These are phyloP conservation scores for Nakaseomyces nivariensis DNA, from an alignment of 1,139 yeast genomes.

Conservation along the genomic window DNA sequence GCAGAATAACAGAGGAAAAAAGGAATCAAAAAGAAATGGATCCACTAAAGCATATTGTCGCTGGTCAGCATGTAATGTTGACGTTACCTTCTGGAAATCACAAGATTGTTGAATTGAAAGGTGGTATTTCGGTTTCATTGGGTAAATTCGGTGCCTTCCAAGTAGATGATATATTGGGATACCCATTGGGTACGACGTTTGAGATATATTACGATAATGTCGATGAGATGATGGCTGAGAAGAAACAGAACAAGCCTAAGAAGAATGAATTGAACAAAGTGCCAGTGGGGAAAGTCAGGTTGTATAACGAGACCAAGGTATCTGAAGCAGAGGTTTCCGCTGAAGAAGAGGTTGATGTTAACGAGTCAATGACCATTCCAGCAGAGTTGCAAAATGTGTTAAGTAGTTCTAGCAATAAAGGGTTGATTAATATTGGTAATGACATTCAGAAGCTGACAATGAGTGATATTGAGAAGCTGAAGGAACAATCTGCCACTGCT, in stretches of 20 bases:
- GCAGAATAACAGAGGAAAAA: not conserved
- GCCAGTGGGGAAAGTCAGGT: slow-evolving; percentile 24
- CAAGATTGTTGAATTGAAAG: slow-evolving; percentile 56
- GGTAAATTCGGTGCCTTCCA: slow-evolving; percentile 89
- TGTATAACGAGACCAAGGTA: not conserved
- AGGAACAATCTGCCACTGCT: slow-evolving; percentile 62
- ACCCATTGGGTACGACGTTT: slow-evolving; percentile 80
- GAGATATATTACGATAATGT: slow-evolving; percentile 54
- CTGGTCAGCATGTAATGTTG: slow-evolving; percentile 42
- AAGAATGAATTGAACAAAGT: slow-evolving; percentile 14
- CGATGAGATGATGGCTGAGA: slow-evolving; percentile 12
- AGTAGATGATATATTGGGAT: slow-evolving; percentile 67
- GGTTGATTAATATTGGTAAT: slow-evolving; percentile 63
- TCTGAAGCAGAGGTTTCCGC: not conserved
- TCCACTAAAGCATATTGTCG: slow-evolving; percentile 27
- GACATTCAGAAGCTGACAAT: slow-evolving; percentile 63
- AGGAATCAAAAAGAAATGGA: slow-evolving; percentile 13
- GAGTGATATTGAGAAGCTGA: slow-evolving; percentile 73
- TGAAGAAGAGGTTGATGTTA: slow-evolving; percentile 6
- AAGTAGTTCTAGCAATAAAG: slow-evolving; percentile 54
- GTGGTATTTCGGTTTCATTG: slow-evolving; percentile 51
- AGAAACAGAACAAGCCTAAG: slow-evolving; percentile 23
- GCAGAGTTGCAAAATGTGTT: slow-evolving; percentile 30
- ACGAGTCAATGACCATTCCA: slow-evolving; percentile 11
- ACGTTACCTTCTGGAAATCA: slow-evolving; percentile 73